Conservation (phyloP, 2,329 filamentous ascomycete species). For the Tolypocladium inflatum region DNA sequence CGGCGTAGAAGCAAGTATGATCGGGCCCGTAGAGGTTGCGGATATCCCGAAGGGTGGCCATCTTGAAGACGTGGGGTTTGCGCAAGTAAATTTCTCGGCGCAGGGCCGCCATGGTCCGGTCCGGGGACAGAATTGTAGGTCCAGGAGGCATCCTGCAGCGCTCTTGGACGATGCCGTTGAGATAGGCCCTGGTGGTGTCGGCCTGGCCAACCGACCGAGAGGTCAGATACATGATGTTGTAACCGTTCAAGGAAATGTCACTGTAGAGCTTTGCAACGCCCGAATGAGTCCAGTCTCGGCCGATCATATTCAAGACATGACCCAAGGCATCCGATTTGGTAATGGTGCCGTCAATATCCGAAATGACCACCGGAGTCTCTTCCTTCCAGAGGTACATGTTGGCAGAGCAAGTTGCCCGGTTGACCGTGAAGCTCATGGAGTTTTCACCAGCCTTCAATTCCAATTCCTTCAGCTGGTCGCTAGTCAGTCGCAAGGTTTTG, state of each 20-base stretch:
- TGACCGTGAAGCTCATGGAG: constrained; percentile 91
- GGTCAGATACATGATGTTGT: constrained; percentile 98
- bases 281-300: constrained; percentile 94
- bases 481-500: constrained; percentile 90
- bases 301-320: constrained; percentile 93
- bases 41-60: constrained; percentile 94
- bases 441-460: constrained; percentile 80
- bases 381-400: constrained; percentile 92
- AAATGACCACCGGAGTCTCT: constrained; percentile 90
- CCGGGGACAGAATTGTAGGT: constrained; percentile 89
- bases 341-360: constrained; percentile 97
- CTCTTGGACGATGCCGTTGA: constrained; percentile 83
- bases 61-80: constrained; percentile 98
- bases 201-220: constrained; percentile 89
- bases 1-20: constrained; percentile 84
- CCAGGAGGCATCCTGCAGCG: constrained; percentile 78
- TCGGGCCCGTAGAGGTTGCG: constrained; percentile 73
- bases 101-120: constrained; percentile 87
- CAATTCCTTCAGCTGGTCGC: constrained; percentile 84
- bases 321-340: constrained; percentile 94
- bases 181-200: constrained; percentile 80
- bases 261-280: constrained; percentile 96
- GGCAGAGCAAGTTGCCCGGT: constrained; percentile 83
- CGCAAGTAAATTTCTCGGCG: constrained; percentile 88
- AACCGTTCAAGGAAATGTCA: constrained; percentile 89